A percentile compares a stretch with the other conserved stretches of the same genome.
Evolutionary conservation across 2,329 filamentous ascomycete genomes (phyloP).

Genomic region (Parafenestella ontariensis): DNA sequence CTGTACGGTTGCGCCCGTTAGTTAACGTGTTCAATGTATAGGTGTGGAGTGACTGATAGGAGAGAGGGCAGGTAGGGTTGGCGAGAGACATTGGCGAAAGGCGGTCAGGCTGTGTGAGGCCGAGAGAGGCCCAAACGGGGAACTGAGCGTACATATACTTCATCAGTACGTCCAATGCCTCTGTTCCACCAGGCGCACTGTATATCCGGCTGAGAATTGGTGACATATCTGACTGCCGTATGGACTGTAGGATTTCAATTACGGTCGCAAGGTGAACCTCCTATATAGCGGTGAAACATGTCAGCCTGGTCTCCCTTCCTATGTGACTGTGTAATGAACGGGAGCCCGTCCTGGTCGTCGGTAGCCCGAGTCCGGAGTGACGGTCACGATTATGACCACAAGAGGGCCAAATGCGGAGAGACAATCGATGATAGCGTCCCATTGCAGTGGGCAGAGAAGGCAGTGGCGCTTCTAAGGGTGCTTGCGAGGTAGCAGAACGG

Average conservation of each 20-base stretch:
- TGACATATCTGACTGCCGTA: conserved; percentile 95
- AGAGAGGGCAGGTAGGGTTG: conserved; percentile 9
- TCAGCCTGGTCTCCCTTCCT: conserved; percentile 35
- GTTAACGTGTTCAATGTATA: conserved; percentile 10
- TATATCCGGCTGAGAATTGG: conserved; percentile 85
- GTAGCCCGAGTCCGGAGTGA: conserved; percentile 30
- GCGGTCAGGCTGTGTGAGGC: conserved; percentile 9
- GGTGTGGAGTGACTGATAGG: not conserved
- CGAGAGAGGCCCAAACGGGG: conserved; percentile 6
- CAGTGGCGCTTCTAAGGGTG: conserved; percentile 7
- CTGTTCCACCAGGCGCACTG: conserved; percentile 76
- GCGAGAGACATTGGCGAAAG: conserved; percentile 10
- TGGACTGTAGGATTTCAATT: conserved; percentile 91
- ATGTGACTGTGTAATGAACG: conserved; percentile 27
- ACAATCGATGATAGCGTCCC: conserved; percentile 27
- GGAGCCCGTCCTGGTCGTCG: conserved; percentile 26
- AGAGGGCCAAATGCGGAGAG: conserved; percentile 25
- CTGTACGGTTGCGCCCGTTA: conserved; percentile 53
- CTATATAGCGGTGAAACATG: conserved; percentile 55
- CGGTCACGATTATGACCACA: conserved; percentile 28
- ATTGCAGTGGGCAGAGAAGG: conserved; percentile 14
- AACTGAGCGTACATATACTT: conserved; percentile 82
- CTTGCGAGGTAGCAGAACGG: conserved; percentile 20
- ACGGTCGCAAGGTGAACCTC: conserved; percentile 88
- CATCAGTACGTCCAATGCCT: conserved; percentile 91